These are phyloP conservation scores for Pleurotus tuoliensis DNA, from an alignment of 768 basidiomycete genomes.

Conservation along the genomic window DNA sequence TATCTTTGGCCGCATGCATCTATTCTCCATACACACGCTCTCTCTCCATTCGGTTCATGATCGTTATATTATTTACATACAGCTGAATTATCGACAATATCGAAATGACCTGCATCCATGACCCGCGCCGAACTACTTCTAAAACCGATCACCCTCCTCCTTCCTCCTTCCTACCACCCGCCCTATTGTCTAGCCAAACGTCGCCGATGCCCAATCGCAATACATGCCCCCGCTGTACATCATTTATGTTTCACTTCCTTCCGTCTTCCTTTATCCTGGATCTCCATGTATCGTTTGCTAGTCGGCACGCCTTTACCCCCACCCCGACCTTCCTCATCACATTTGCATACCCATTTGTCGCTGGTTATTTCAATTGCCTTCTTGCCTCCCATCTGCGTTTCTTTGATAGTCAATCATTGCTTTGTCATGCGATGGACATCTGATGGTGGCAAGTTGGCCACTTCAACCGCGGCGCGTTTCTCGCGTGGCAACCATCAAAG, in stretches of 20 bases:
- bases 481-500: too few relatives aligned
- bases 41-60: constrained; percentile 2
- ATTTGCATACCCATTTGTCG: neutral
- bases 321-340: neutral
- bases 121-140: constrained; percentile 2
- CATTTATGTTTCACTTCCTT: neutral
- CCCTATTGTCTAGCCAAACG: constrained; percentile 7
- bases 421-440: neutral
- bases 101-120: constrained; percentile 8
- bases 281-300: constrained; percentile 9
- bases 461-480: too few relatives aligned
- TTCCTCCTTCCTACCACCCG: neutral
- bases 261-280: constrained; percentile 2
- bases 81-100: constrained; percentile 10
- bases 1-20: constrained; percentile 6
- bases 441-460: too few relatives aligned
- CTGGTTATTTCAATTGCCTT: neutral
- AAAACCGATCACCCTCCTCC: neutral
- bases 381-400: neutral
- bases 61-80: constrained; percentile 8
- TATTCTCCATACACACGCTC: constrained; percentile 3
- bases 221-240: constrained; percentile 4
- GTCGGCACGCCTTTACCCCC: neutral
- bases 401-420: neutral
- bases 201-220: neutral